Evolutionary conservation across 2,329 filamentous ascomycete genomes (phyloP).

Genomic region (Epichloe uncinata): DNA sequence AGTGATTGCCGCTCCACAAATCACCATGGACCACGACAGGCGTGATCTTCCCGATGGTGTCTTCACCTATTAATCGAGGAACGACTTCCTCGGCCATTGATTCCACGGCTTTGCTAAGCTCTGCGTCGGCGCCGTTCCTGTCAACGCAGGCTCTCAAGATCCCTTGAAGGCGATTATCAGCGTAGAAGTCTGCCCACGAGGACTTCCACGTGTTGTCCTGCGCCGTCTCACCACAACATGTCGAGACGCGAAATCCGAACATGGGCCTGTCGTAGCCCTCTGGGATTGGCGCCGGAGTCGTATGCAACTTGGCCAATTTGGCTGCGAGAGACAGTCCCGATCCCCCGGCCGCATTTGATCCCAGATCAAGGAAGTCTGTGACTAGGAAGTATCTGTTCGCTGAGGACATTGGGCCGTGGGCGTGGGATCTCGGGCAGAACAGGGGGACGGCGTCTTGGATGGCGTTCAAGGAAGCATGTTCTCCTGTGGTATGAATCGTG

Average conservation of each 20-base stretch:
- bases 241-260: constrained; percentile 76
- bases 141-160: constrained; percentile 45
- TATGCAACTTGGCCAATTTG: constrained; percentile 70
- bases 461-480: constrained; percentile 72
- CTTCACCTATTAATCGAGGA: constrained; percentile 59
- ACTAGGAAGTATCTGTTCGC: constrained; percentile 44
- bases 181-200: constrained; percentile 80
- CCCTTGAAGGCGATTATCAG: constrained; percentile 55
- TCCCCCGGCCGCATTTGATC: constrained; percentile 26
- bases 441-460: constrained; percentile 60
- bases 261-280: constrained; percentile 42
- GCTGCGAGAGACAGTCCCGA: constrained; percentile 49
- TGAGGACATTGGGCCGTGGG: constrained; percentile 48
- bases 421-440: constrained; percentile 64
- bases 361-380: constrained; percentile 69
- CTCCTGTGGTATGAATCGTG: constrained; percentile 35
- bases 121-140: constrained; percentile 50
- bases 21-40: constrained; percentile 85
- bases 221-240: constrained; percentile 73
- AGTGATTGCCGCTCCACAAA: constrained; percentile 83
- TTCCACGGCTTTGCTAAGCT: constrained; percentile 52
- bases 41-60: constrained; percentile 45
- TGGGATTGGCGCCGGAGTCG: constrained; percentile 55
- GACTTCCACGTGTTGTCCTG: constrained; percentile 64
- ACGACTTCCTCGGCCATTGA: constrained; percentile 51